Percentiles rank a stretch among this genome's conserved stretches.
These are phyloP conservation scores for Huiozyma naganishii DNA, from an alignment of 805 yeast genomes.

Conservation along the genomic window DNA sequence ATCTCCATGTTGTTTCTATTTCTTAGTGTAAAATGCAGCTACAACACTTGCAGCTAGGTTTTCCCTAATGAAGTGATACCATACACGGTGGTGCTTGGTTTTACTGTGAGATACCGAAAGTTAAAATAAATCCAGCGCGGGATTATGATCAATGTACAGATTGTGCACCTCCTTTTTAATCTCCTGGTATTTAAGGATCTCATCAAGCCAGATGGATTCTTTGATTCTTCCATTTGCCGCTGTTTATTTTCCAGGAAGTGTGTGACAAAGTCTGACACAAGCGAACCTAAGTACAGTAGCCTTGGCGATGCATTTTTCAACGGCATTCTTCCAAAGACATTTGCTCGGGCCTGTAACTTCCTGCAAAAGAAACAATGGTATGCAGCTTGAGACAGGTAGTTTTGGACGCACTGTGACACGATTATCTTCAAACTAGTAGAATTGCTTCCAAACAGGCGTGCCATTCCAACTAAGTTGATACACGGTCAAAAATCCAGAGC, in stretches of 20 bases:
- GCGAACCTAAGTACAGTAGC: not conserved
- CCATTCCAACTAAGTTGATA: not conserved
- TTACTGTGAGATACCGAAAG: conserved; percentile 2
- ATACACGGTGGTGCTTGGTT: conserved; percentile 5
- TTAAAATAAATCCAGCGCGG: conserved; percentile 1
- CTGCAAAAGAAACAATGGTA: conserved; percentile 1
- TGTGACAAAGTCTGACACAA: too few species aligned
- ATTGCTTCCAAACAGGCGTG: not conserved
- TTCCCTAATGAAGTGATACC: not conserved
- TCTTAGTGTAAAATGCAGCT: not conserved
- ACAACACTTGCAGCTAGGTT: not conserved
- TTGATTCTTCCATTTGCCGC: not conserved
- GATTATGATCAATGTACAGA: conserved; percentile 3
- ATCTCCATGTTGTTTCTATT: conserved; percentile 3
- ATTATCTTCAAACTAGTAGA: not conserved
- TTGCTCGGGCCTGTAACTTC: not conserved
- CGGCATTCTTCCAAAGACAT: too few species aligned
- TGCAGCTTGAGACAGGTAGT: conserved; percentile 3
- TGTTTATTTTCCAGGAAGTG: too few species aligned
- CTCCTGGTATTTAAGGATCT: conserved; percentile 1
- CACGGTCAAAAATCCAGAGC: not conserved
- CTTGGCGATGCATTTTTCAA: not conserved
- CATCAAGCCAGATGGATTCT: conserved; percentile 1
- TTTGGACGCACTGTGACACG: conserved; percentile 2
- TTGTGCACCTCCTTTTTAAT: not conserved